phyloP scores from a whole-genome alignment of 2,329 filamentous ascomycete species.

The Fusarium sp. region DNA sequence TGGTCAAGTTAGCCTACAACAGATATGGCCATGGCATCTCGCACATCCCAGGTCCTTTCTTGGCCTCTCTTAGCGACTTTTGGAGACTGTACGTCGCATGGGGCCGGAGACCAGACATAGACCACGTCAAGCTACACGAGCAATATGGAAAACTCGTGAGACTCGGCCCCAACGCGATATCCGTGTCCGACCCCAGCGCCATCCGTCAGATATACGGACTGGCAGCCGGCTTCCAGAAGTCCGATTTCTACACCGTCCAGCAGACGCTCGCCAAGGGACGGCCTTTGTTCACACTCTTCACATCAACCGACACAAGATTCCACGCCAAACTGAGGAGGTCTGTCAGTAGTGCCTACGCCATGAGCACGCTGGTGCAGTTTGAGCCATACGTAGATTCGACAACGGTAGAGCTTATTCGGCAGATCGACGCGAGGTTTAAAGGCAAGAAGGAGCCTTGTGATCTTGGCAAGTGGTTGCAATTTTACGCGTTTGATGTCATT shows the following conservation, averaged over 20 bases:
- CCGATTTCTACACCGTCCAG: neutral
- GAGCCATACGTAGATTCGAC: slow-evolving; percentile 10
- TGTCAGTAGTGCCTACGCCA: slow-evolving; percentile 3
- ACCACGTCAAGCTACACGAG: slow-evolving; percentile 21
- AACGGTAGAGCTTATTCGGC: neutral
- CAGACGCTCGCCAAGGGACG: slow-evolving; percentile 2
- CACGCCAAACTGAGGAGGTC: neutral
- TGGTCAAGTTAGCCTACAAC: slow-evolving; percentile 3
- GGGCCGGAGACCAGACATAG: slow-evolving; percentile 18
- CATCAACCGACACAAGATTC: slow-evolving; percentile 6
- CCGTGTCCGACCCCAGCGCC: slow-evolving; percentile 7
- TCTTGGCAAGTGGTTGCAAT: slow-evolving; percentile 32
- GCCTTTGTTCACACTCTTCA: slow-evolving; percentile 6
- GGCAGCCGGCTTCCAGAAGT: slow-evolving; percentile 14
- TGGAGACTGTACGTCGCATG: slow-evolving; percentile 26
- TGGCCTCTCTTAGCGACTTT: slow-evolving; percentile 11
- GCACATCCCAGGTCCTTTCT: slow-evolving; percentile 1
- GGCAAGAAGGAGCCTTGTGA: neutral
- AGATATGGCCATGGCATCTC: slow-evolving; percentile 16
- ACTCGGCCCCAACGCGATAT: slow-evolving; percentile 13
- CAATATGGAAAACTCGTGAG: slow-evolving; percentile 16
- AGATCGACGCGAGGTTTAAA: neutral
- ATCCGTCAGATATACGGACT: slow-evolving; percentile 19
- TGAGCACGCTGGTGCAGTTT: slow-evolving; percentile 9
- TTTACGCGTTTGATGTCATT: slow-evolving; percentile 38